These are phyloP conservation scores for Blastocystis sp. DNA, from an alignment of 352 stramenopile species.

Conservation along the genomic window DNA sequence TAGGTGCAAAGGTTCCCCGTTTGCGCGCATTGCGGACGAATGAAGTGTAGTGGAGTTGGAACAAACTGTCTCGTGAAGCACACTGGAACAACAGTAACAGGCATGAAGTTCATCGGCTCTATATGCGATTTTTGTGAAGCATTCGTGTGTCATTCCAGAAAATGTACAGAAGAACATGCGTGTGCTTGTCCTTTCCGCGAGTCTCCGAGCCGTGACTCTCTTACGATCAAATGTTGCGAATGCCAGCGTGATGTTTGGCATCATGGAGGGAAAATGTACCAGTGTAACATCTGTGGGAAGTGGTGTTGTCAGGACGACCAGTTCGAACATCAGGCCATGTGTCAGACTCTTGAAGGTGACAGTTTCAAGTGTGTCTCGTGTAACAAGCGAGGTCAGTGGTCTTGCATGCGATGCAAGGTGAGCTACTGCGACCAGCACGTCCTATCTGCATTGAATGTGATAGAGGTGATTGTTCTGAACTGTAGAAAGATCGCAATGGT, in stretches of 20 bases:
- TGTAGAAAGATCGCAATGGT: slow-evolving; percentile 42
- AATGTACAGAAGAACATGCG: slow-evolving; percentile 59
- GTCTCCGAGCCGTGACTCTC: neutral
- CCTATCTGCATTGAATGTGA: slow-evolving; percentile 12
- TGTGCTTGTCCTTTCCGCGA: slow-evolving; percentile 49
- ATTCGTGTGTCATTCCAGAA: slow-evolving; percentile 53
- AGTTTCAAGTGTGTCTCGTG: slow-evolving; percentile 55
- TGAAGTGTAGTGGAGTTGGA: slow-evolving; percentile 49
- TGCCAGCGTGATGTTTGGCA: slow-evolving; percentile 59
- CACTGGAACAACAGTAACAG: slow-evolving; percentile 34
- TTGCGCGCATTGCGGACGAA: slow-evolving; percentile 45
- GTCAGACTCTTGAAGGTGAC: slow-evolving; percentile 50
- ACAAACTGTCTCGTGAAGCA: slow-evolving; percentile 59
- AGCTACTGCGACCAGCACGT: slow-evolving; percentile 59
- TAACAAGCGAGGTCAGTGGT: slow-evolving; percentile 59
- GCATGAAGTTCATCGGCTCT: slow-evolving; percentile 52
- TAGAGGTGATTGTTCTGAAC: neutral
- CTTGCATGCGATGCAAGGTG: slow-evolving; percentile 59
- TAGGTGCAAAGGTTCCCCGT: slow-evolving; percentile 57
- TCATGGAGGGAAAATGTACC: slow-evolving; percentile 58
- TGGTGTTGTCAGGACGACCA: slow-evolving; percentile 59
- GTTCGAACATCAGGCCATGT: slow-evolving; percentile 63
- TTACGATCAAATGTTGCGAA: slow-evolving; percentile 46
- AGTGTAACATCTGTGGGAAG: slow-evolving; percentile 58
- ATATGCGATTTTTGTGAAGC: slow-evolving; percentile 61